Base-by-base conservation (phyloP, 495 filamentous ascomycete genomes). In the Diplogelasinospora grovesii region DNA sequence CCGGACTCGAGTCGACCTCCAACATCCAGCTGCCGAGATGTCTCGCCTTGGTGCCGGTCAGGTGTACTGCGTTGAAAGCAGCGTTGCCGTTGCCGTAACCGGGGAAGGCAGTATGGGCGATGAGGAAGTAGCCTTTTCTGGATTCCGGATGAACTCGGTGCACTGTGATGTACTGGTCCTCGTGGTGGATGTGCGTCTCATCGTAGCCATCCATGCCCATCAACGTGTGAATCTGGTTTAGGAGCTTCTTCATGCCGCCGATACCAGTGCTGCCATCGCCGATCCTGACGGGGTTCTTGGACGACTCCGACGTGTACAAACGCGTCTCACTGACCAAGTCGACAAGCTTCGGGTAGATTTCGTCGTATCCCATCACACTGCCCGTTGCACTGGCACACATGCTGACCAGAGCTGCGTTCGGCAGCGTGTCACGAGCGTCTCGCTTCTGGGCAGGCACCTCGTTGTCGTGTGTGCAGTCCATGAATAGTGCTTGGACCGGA, bases 391-490 rank as follows among this genome's bases (percentile, higher is more conserved):
- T 94, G 18, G 88, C 79, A 61, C 93, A 99, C 88, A 99, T 95
- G 38, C 78, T 79, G 15, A 97, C 89, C 8, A 99, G 71, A 13
- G 93, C 93, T 26, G 89, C 87, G 53, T 92, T 97, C n/a, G 93
- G 86, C 11, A 99, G 70, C 0, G 93, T 97, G 56, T 99, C 93
- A 37, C 86, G 76, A 16, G 86, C 90, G 58, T 95, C 90, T 16
- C 93, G 78, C 63, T 97, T 96, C 63, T 99, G 92, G 1, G 90
- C 85, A 5, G 93, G 93, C 6, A 86, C 78, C 61, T 97, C 92
- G 54, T 99, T 99, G 64, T 99, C 93, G 59, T 99, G 93, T 1
- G 93, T 99, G 59, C 93, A 99, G 54, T 99, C 93, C 87, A 95
- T 95, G 62, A 99, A 97, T 1, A 99, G 68, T 3, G 92, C 93